A percentile compares a stretch with the other conserved stretches of the same genome.
Conservation (phyloP, 805 yeast species). For the Candida pini region DNA sequence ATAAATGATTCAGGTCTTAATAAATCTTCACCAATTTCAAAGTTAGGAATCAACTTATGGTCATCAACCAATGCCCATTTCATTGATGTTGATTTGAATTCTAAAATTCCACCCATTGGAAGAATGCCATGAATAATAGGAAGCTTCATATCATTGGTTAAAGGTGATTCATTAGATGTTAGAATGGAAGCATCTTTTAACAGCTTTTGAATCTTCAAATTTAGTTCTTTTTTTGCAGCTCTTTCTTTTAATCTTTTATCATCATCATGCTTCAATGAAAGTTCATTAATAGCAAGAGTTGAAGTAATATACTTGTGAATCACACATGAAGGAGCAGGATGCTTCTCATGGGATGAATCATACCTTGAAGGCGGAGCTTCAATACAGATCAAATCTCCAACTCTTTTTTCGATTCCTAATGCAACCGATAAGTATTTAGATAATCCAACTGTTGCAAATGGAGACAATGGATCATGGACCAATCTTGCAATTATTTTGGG, state of each 20-base stretch:
- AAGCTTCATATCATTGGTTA: constrained; percentile 47
- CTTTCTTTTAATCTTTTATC: constrained; percentile 18
- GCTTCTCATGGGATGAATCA: constrained; percentile 2
- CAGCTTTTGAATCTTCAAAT: constrained; percentile 10
- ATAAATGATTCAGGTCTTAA: constrained; percentile 39
- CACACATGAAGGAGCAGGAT: constrained; percentile 32
- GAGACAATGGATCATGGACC: constrained; percentile 31
- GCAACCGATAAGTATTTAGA: constrained; percentile 52
- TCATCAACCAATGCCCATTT: constrained; percentile 25
- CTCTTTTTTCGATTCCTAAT: constrained; percentile 41
- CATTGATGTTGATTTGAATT: constrained; percentile 34
- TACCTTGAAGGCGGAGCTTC: constrained; percentile 29
- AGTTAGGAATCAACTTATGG: constrained; percentile 10
- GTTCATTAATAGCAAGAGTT: constrained; percentile 28
- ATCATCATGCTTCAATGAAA: constrained; percentile 28
- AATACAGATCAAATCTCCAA: constrained; percentile 51
- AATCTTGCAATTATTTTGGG: constrained; percentile 47
- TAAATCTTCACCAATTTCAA: constrained; percentile 49
- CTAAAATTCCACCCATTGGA: constrained; percentile 57
- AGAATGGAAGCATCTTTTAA: constrained; percentile 7
- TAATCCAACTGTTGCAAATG: constrained; percentile 41
- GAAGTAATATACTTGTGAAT: constrained; percentile 53
- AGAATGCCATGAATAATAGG: constrained; percentile 43
- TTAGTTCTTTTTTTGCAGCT: constrained; percentile 17
- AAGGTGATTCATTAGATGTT: constrained; percentile 24